Evolutionary conservation across 805 yeast species (phyloP).

Genomic region (Metschnikowia peoriensis): DNA sequence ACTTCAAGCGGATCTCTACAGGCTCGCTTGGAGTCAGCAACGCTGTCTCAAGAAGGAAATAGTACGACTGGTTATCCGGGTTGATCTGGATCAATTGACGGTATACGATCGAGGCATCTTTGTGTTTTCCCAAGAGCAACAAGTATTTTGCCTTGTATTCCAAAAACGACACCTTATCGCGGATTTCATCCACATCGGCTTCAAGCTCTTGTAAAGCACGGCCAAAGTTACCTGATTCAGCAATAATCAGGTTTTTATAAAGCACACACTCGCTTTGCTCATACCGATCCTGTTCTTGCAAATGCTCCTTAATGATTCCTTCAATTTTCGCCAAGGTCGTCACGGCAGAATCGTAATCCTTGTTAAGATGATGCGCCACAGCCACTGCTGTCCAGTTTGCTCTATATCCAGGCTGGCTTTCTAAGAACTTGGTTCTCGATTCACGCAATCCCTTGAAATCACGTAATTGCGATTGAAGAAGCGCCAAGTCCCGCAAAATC

Average conservation of each 20-base stretch:
- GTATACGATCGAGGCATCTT: constrained; percentile 68
- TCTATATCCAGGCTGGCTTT: constrained; percentile 74
- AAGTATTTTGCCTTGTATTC: constrained; percentile 69
- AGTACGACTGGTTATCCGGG: constrained; percentile 74
- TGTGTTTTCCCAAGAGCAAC: constrained; percentile 50
- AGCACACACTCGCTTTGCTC: constrained; percentile 82
- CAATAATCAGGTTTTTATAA: constrained; percentile 67
- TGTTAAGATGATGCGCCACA: constrained; percentile 75
- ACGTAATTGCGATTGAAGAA: constrained; percentile 76
- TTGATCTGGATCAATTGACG: constrained; percentile 76
- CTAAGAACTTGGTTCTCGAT: constrained; percentile 67
- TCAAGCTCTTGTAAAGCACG: constrained; percentile 62
- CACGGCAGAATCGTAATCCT: constrained; percentile 66
- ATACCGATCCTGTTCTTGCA: constrained; percentile 61
- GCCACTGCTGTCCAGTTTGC: constrained; percentile 91
- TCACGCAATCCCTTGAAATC: constrained; percentile 62
- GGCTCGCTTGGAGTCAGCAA: constrained; percentile 51
- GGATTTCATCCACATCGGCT: constrained; percentile 46
- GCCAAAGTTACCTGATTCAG: constrained; percentile 58
- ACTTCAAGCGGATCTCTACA: constrained; percentile 47
- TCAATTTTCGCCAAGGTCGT: constrained; percentile 75
- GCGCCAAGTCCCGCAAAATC: constrained; percentile 77
- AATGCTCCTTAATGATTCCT: constrained; percentile 63
- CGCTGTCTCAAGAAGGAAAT: constrained; percentile 61
- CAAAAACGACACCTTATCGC: constrained; percentile 57